Conservation (phyloP, 202 grass and related monocot species). For the Brachypodium distachyon region DNA sequence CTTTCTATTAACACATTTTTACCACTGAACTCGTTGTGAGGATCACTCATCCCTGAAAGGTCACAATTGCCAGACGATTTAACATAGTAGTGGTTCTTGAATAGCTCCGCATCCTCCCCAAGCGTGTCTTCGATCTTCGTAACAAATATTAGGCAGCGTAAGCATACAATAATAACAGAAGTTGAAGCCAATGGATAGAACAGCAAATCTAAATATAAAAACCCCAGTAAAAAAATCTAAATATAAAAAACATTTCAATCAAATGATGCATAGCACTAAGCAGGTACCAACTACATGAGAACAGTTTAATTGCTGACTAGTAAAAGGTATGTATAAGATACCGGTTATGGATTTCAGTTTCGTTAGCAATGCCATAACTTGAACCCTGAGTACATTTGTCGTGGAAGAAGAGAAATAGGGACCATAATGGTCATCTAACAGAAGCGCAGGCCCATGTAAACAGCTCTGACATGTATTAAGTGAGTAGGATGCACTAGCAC, state of each 20-base stretch:
- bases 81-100: slow-evolving; percentile 95
- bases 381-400: background rate
- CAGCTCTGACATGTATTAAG: background rate
- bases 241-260: background rate
- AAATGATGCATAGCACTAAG: background rate
- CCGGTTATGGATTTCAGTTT: background rate
- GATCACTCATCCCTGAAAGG: slow-evolving; percentile 81
- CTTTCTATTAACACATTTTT: slow-evolving; percentile 91
- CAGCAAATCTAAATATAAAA: background rate
- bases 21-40: slow-evolving; percentile 76
- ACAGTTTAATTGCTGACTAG: background rate
- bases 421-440: background rate
- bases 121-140: slow-evolving; percentile 67
- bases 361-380: background rate
- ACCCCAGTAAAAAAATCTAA: background rate
- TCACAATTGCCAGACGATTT: slow-evolving; percentile 97
- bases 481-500: background rate
- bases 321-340: background rate
- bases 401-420: background rate
- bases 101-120: slow-evolving; percentile 67
- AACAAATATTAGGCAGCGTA: slow-evolving; percentile 13
- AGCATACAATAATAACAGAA: background rate
- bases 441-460: background rate
- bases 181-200: background rate
- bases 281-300: background rate